Conservation (phyloP, 1,284 basidiomycete species). For the Trichosporon sp. region DNA sequence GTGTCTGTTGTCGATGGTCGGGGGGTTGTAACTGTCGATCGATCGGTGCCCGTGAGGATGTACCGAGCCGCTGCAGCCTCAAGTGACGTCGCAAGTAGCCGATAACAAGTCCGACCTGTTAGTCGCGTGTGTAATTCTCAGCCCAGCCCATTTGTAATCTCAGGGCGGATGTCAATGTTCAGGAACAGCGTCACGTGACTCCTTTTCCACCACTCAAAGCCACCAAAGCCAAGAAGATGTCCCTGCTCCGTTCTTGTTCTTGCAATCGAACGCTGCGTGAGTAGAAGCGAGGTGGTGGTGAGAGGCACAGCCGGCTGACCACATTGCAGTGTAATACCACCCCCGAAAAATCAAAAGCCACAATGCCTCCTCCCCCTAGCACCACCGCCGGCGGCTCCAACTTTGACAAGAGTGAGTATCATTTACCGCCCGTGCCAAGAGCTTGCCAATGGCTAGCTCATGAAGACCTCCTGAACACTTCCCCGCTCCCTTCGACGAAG, state of each 20-base stretch:
- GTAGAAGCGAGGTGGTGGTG: background rate
- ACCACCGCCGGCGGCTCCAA: conserved; percentile 38
- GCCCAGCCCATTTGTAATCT: background rate
- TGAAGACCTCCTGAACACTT: too few species aligned
- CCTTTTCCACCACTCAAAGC: background rate
- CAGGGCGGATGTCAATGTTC: background rate
- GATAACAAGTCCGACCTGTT: background rate
- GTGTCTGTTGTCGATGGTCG: background rate
- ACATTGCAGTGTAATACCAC: background rate
- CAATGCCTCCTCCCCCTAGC: conserved; percentile 45
- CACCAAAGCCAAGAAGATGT: background rate
- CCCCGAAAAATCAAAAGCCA: conserved; percentile 8
- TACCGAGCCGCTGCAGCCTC: too few species aligned
- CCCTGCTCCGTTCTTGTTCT: background rate
- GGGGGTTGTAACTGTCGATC: too few species aligned
- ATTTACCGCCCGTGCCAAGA: background rate
- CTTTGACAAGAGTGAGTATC: conserved; percentile 42
- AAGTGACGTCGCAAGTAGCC: conserved; percentile 1
- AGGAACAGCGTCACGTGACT: background rate
- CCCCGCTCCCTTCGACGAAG: too few species aligned
- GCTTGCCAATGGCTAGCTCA: too few species aligned
- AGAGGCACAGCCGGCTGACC: background rate
- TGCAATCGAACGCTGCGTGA: background rate
- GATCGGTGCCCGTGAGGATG: background rate
- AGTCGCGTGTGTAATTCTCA: background rate